A percentile compares a stretch with the other conserved stretches of the same genome.
Conservation (phyloP, 768 basidiomycete species). For the Auricularia auricula-judae region DNA sequence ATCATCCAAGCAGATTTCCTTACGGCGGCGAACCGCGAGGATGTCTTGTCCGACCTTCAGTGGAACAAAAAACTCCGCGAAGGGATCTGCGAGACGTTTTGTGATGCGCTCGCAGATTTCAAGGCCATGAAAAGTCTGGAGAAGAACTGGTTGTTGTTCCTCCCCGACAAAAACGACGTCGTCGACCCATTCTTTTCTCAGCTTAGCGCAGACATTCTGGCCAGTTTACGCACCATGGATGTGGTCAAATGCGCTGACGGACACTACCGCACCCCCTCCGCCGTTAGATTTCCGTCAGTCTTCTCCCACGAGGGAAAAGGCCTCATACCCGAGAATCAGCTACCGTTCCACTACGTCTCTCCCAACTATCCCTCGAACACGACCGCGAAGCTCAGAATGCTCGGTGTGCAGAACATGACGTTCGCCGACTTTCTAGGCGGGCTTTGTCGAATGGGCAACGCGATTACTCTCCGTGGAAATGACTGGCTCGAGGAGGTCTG, state of each 20-base stretch:
- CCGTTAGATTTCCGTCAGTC: slow-evolving; percentile 5
- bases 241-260: slow-evolving; percentile 11
- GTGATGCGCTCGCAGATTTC: slow-evolving; percentile 13
- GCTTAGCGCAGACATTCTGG: slow-evolving; percentile 1
- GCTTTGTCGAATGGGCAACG: neutral
- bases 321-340: neutral
- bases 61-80: slow-evolving; percentile 17
- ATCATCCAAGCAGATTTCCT: slow-evolving; percentile 21
- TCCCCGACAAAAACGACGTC: slow-evolving; percentile 11
- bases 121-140: slow-evolving; percentile 7
- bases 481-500: neutral
- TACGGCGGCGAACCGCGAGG: slow-evolving; percentile 18
- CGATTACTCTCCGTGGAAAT: neutral
- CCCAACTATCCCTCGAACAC: neutral
- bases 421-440: neutral
- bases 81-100: slow-evolving; percentile 12
- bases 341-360: neutral
- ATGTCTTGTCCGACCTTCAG: slow-evolving; percentile 11
- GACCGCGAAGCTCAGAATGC: neutral
- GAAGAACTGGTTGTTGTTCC: slow-evolving; percentile 16
- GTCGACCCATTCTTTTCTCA: slow-evolving; percentile 10
- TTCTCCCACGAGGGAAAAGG: neutral
- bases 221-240: slow-evolving; percentile 1
- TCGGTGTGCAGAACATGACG: neutral
- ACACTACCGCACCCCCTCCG: slow-evolving; percentile 6